Conservation (phyloP, 768 basidiomycete genomes). For the Cystofilobasidium bisporidii region DNA sequence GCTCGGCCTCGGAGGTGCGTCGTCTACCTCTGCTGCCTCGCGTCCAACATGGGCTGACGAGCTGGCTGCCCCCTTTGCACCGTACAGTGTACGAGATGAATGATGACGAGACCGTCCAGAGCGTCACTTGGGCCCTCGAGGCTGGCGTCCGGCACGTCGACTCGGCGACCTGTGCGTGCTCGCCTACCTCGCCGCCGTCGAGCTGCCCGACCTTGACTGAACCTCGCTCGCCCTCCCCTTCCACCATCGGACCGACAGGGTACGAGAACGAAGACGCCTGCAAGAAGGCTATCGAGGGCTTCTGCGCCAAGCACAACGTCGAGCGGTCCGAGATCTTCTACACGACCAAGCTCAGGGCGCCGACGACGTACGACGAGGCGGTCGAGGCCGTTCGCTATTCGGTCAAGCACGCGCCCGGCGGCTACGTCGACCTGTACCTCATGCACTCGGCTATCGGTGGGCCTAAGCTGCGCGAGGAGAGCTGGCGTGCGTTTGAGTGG, state of each 20-base stretch:
- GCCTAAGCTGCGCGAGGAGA: constrained; percentile 49
- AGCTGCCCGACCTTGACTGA: constrained; percentile 34
- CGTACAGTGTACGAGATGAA: constrained; percentile 52
- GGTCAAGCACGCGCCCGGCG: constrained; percentile 46
- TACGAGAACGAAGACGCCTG: constrained; percentile 60
- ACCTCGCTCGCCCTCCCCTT: constrained; percentile 25
- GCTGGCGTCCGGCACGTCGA: constrained; percentile 59
- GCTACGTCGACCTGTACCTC: constrained; percentile 56
- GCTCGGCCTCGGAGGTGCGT: constrained; percentile 50
- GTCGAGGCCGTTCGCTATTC: constrained; percentile 50
- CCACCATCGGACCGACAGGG: constrained; percentile 32
- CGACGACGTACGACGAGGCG: constrained; percentile 47
- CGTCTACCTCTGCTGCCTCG: not conserved
- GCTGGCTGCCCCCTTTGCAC: not conserved
- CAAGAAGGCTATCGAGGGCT: constrained; percentile 54
- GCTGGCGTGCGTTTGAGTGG: constrained; percentile 59
- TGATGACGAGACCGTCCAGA: constrained; percentile 51
- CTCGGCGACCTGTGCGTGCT: constrained; percentile 42
- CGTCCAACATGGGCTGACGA: not conserved
- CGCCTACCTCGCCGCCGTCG: not conserved
- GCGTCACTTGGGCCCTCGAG: constrained; percentile 57
- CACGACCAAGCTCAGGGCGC: constrained; percentile 59
- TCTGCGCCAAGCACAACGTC: constrained; percentile 45
- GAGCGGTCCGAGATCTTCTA: constrained; percentile 57
- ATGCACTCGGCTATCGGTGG: constrained; percentile 53